Conservation (phyloP, 2,329 filamentous ascomycete genomes). For the Colletotrichum noveboracense region DNA sequence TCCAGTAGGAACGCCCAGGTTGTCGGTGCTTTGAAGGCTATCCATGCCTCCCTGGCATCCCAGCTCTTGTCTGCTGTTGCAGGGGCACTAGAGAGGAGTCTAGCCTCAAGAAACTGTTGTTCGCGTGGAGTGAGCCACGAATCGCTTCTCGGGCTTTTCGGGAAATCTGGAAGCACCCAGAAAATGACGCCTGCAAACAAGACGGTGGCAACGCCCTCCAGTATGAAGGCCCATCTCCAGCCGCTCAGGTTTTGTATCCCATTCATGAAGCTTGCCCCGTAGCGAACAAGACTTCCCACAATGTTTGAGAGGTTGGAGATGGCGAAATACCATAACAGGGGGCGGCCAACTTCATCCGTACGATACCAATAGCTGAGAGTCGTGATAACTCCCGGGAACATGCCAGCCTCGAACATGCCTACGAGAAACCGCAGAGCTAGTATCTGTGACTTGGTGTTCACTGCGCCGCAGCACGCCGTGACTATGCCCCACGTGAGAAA, state of each 20-base stretch:
- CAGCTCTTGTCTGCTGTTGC: slow-evolving; percentile 27
- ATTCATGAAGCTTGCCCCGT: background rate
- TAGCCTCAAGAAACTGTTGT: slow-evolving; percentile 42
- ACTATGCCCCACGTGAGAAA: slow-evolving; percentile 41
- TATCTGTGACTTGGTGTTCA: slow-evolving; percentile 40
- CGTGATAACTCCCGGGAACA: background rate
- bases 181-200: background rate
- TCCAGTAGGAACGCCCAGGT: slow-evolving; percentile 25
- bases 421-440: slow-evolving; percentile 44
- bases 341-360: background rate
- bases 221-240: background rate
- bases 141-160: slow-evolving; percentile 37
- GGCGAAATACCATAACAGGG: background rate
- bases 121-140: slow-evolving; percentile 41
- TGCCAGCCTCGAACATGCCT: slow-evolving; percentile 25
- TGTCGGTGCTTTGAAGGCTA: slow-evolving; percentile 29
- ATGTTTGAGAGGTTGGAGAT: background rate
- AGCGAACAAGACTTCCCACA: background rate
- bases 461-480: slow-evolving; percentile 40
- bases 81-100: background rate
- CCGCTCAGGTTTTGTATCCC: background rate
- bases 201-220: background rate
- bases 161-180: background rate
- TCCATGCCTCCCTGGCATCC: slow-evolving; percentile 35
- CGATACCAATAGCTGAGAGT: background rate